Percentiles rank a stretch among this genome's conserved stretches.
Conservation (phyloP, 1,139 yeast species). For the Debaryomyces nepalensis region DNA sequence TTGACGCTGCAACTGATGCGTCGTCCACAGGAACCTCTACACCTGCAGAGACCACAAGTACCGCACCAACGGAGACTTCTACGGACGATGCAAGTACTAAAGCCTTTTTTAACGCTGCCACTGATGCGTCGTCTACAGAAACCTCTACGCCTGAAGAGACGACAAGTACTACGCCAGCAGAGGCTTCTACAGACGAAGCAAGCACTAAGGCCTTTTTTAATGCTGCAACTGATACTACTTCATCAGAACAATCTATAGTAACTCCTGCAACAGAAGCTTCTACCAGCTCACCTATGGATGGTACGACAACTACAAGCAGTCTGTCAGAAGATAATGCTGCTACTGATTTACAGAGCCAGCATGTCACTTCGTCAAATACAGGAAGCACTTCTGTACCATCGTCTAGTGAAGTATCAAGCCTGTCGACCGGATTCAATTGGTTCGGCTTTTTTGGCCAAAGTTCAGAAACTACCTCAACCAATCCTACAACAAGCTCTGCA, state of each 20-base stretch:
- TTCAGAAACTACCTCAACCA: slow-evolving; percentile 10
- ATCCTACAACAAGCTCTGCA: slow-evolving; percentile 9
- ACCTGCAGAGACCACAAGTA: neutral
- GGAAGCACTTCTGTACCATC: neutral
- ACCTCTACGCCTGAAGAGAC: neutral
- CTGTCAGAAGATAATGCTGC: no score
- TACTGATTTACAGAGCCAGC: no score
- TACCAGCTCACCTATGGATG: no score
- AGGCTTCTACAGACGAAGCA: slow-evolving; percentile 1
- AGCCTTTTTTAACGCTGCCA: neutral
- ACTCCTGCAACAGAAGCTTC: neutral
- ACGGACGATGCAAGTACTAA: neutral
- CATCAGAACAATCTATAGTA: neutral
- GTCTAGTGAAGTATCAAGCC: neutral
- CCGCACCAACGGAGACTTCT: slow-evolving; percentile 1
- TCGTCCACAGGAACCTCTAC: slow-evolving; percentile 7
- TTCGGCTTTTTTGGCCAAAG: slow-evolving; percentile 1
- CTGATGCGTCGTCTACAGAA: neutral
- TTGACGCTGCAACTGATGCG: neutral
- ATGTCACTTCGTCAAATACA: neutral
- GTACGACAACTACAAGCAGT: no score
- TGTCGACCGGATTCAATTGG: slow-evolving; percentile 1
- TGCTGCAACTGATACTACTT: neutral
- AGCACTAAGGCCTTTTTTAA: neutral
- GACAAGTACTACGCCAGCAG: neutral